A percentile compares a stretch with the other conserved stretches of the same genome.
phyloP scores from a whole-genome alignment of 1,139 yeast genomes.

The Sugiyamaella castrensis region DNA sequence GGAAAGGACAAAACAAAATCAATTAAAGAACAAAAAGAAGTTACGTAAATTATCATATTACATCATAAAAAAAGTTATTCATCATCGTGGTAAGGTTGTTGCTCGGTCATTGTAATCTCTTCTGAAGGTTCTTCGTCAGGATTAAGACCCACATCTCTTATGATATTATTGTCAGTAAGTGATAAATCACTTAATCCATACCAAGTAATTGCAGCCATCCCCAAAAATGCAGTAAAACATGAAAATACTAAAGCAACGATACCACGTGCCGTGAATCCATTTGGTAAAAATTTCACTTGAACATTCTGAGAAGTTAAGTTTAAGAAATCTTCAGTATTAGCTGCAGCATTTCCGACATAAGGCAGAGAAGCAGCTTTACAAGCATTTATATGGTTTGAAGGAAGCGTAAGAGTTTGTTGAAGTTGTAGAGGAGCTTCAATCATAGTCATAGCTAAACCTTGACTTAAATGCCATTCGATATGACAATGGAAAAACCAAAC shows the following conservation, averaged over 20 bases:
- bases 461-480: constrained; percentile 89
- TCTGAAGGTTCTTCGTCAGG: too few species aligned
- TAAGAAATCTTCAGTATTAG: constrained; percentile 55
- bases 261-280: constrained; percentile 87
- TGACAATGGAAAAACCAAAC: constrained; percentile 95
- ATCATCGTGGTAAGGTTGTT: too few species aligned
- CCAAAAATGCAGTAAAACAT: constrained; percentile 71
- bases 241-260: constrained; percentile 83
- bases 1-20: too few species aligned
- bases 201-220: constrained; percentile 67
- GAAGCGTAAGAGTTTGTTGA: constrained; percentile 47
- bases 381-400: constrained; percentile 54
- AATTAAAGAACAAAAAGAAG: too few species aligned
- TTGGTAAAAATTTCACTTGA: constrained; percentile 64
- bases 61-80: too few species aligned
- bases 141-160: constrained; percentile 17
- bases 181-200: constrained; percentile 73
- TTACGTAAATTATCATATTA: too few species aligned
- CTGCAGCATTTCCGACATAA: constrained; percentile 82
- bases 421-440: constrained; percentile 72
- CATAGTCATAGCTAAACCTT: constrained; percentile 72
- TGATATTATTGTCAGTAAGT: constrained; percentile 22
- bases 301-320: constrained; percentile 69
- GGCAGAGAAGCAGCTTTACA: constrained; percentile 55
- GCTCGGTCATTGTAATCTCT: too few species aligned